Conservation (phyloP, 1,139 yeast genomes). For the Debaryomyces coudertii region DNA sequence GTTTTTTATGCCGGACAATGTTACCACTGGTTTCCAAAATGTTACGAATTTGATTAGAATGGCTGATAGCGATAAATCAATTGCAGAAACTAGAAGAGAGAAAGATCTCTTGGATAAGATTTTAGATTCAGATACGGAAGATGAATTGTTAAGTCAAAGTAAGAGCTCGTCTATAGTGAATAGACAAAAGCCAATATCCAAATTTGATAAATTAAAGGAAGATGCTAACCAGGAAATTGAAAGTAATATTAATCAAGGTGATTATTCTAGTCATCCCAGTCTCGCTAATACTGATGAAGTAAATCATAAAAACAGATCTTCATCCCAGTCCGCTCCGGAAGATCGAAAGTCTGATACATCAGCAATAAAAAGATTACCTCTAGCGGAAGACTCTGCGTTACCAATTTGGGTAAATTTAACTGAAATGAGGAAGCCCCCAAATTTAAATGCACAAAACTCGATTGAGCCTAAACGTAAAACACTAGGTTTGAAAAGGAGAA, state of each 20-base stretch:
- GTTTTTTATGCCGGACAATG: slow-evolving; percentile 83
- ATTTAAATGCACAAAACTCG: neutral
- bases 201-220: neutral
- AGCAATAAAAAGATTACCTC: neutral
- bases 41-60: slow-evolving; percentile 53
- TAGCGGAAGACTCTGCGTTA: neutral
- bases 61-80: slow-evolving; percentile 13
- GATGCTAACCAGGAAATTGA: neutral
- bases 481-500: slow-evolving; percentile 21
- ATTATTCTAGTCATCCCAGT: too few relatives aligned
- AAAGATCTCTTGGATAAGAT: slow-evolving; percentile 26
- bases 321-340: neutral
- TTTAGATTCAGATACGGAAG: slow-evolving; percentile 28
- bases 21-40: slow-evolving; percentile 64
- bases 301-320: neutral
- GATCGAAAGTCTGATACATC: neutral
- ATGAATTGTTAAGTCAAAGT: slow-evolving; percentile 2
- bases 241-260: neutral
- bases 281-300: neutral
- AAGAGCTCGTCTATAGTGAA: neutral
- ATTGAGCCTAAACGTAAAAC: slow-evolving; percentile 12
- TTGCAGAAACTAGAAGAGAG: slow-evolving; percentile 12
- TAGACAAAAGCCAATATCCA: neutral
- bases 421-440: neutral
- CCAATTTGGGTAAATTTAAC: neutral